Base-by-base conservation (phyloP, 768 basidiomycete species). In the Leccinum ochraceum region DNA sequence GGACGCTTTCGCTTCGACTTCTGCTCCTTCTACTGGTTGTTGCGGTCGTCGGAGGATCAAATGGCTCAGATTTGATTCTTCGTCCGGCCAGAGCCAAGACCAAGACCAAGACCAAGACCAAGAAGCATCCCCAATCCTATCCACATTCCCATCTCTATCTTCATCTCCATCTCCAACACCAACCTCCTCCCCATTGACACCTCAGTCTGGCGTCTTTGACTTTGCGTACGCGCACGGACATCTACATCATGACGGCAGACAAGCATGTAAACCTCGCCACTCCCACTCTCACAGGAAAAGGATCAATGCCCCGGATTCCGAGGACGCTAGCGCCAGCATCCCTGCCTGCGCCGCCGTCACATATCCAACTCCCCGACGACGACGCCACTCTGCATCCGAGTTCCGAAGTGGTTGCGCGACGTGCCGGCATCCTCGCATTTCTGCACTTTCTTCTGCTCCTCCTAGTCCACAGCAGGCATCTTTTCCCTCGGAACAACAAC, bases 341-440 rank as follows among this genome's bases (percentile, higher is more conserved):
- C 42, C 17, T 42, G n/a, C n/a, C 42, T 42, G 42, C n/a, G 8
- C 42, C n/a, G 42, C 42, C n/a, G n/a, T 42, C 42, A n/a, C 42
- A 42, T n/a, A 1, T n/a, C 9, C n/a, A 42, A n/a, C 42, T n/a
- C 42, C 42, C 42, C 42, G 42, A 17, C 53, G 46, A 56, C 62
- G 62, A 57, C 51, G 36, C 20, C 59, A 59, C 39, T 61, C 63
- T 11, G 42, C 46, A 28, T 57, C 59, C 24, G 66, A 55, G 58
- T 72, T 73, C 64, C 71, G 71, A 6, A 72, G 67, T 61, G 71
- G 71, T 51, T 72, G 71, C 60, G 54, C 62, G 8, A 69, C 71
- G 11, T 73, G 71, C 62, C 67, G 64, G 54, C 69, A 67, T 20
- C 60, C 56, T 51, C 71, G 69, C 32, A 16, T 59, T 20, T 64